Evolutionary conservation across 805 yeast genomes (phyloP), one percentile per base, ranked within the genome.

Genomic region (Metschnikowia gelsemii): DNA sequence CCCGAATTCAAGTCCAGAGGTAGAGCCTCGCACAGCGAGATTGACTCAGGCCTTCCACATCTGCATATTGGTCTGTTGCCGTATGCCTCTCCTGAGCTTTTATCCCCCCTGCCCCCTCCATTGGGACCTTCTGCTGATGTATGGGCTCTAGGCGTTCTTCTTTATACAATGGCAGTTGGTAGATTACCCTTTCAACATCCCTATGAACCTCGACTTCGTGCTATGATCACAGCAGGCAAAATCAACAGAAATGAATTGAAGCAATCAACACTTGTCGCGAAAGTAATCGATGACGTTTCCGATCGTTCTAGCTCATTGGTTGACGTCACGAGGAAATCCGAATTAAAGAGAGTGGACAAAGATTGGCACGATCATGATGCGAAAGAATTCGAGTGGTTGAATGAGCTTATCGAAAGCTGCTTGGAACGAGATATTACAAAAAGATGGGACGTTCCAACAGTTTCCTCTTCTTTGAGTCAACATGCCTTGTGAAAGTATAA

Each of bases 101-200:
- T 89, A 29, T 66, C 69, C 29, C 82, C 85, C 1, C 70, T 72
- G 32, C 86, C 88, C 4, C 67, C 80, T 55, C 68, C 82, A 45
- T 56, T 78, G 41, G 83, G 84, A 2, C 82, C 86, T 2, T 66
- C 78, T 28, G 82, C 90, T 1, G 98, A 90, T 63, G 74, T 87
- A 4, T 90, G 97, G 97, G 95, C 96, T 0, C 72, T 86, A 32
- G 98, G 97, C 3, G 86, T 89, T 0, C 64, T 85, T 48, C 52
- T 84, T 3, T 89, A 78, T 60, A 80, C 95, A 1, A 75, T 88
- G 78, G 62, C 82, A 21, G 75, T 79, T 18, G 90, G 95, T 0
- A 77, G 73, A 48, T 61, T 90, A 37, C 96, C 96, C 1, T 90
- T 90, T 64, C 80, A 79, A 45, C 96, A 89, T 57, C 76, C 76